Evolutionary conservation across 106 monocot genomes (phyloP), one percentile per base, ranked within the genome.

Genomic region (Xerophyta viscosa): DNA sequence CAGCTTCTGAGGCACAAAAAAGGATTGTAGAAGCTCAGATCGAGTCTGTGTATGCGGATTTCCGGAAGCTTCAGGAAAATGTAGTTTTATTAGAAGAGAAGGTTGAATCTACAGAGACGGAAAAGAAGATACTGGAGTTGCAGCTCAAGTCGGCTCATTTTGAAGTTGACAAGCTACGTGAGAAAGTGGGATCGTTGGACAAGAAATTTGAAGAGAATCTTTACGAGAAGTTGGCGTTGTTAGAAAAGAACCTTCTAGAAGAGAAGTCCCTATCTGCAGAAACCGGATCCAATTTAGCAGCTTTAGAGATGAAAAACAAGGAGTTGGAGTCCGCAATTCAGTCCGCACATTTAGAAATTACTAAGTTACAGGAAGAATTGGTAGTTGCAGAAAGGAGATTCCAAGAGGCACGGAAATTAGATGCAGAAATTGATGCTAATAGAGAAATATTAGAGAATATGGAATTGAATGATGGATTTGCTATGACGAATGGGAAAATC

Each of bases 171-270:
- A 20, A 28, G 41, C 26, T 68, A 6, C 25, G 17, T 1, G 60
- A 60, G 39, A 68, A 60, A 41, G 25, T 52, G 13, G 15, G n/a
- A 7, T 36, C 22, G 20, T 52, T 68, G 52, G 50, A 60, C 42
- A 17, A 43, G 20, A 60, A 62, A 28, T 20, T 54, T 33, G 46
- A 70, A 3, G 54, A 62, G 9, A 46, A 46, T 17, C 39, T 68
- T 1, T 25, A 23, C 0, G 68, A 60, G 39, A 68, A 60, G 41
- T 7, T 52, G 9, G 14, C 21, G 2, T 36, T 22, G 20, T 60
- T 68, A 60, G 50, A 60, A 44, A 19, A 27, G 28, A 60, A 62
- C 20, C 15, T 46, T 46, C 24, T 61, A 2, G 62, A 61, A 27
- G 44, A 60, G 41, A 36, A 27, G 6, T 12, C 10, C 2, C 10